Evolutionary conservation across 2,329 filamentous ascomycete genomes (phyloP).

Genomic region (Talaromyces sp.): DNA sequence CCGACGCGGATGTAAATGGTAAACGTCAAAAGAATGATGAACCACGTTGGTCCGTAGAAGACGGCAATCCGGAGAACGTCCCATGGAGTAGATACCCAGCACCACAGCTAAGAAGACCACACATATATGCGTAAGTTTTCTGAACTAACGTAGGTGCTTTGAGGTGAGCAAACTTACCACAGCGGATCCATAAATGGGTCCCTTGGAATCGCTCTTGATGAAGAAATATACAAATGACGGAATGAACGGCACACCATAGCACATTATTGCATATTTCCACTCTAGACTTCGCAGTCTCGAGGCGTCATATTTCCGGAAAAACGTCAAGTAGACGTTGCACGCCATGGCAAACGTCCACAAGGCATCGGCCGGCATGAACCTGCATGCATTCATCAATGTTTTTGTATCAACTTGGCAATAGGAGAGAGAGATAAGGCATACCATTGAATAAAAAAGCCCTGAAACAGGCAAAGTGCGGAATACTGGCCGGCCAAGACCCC

Average conservation of each 20-base stretch:
- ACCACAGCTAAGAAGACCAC: slow-evolving; percentile 60
- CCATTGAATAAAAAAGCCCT: slow-evolving; percentile 79
- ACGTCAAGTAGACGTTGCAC: slow-evolving; percentile 75
- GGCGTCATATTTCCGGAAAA: slow-evolving; percentile 68
- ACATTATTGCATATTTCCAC: slow-evolving; percentile 61
- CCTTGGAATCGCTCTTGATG: slow-evolving; percentile 47
- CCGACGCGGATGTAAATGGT: slow-evolving; percentile 37
- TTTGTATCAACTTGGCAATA: background rate
- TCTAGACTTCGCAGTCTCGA: slow-evolving; percentile 62
- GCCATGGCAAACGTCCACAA: slow-evolving; percentile 79
- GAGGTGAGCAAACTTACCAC: slow-evolving; percentile 37
- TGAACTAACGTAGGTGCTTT: background rate
- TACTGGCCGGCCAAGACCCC: slow-evolving; percentile 49
- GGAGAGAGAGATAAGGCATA: slow-evolving; percentile 36
- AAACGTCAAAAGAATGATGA: slow-evolving; percentile 35
- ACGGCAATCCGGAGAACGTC: slow-evolving; percentile 67
- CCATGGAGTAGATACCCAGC: slow-evolving; percentile 66
- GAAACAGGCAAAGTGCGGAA: slow-evolving; percentile 64
- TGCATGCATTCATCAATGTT: slow-evolving; percentile 25
- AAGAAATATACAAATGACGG: slow-evolving; percentile 66
- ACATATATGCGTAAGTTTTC: background rate
- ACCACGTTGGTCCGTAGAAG: slow-evolving; percentile 58
- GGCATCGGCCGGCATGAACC: slow-evolving; percentile 73
- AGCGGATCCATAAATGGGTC: slow-evolving; percentile 68
- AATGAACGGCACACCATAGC: slow-evolving; percentile 69